Conservation (phyloP, 768 basidiomycete species). For the Symmetrospora coprosmae region DNA sequence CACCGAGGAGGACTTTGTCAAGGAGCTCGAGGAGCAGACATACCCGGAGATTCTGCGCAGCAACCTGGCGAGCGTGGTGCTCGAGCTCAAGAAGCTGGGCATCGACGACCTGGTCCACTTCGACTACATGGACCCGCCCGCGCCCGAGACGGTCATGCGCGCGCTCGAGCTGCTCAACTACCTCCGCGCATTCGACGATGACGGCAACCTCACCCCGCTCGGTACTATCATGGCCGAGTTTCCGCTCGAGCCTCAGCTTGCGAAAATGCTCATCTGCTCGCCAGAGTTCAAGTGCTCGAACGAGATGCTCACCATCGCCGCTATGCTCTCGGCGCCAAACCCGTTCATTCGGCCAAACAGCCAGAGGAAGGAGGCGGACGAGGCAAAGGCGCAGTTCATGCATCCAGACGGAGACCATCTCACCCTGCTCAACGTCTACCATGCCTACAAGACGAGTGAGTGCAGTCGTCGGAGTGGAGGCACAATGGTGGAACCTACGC, state of each 20-base stretch:
- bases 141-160: conserved; percentile 91
- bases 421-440: conserved; percentile 86
- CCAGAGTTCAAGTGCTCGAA: conserved; percentile 93
- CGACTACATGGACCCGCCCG: conserved; percentile 57
- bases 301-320: conserved; percentile 83
- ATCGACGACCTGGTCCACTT: conserved; percentile 53
- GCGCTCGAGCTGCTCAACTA: conserved; percentile 87
- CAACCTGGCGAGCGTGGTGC: conserved; percentile 81
- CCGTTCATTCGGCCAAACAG: conserved; percentile 86
- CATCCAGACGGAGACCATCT: conserved; percentile 96
- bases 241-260: conserved; percentile 92
- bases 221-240: conserved; percentile 94
- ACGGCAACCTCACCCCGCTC: conserved; percentile 69
- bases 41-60: conserved; percentile 88
- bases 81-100: conserved; percentile 87
- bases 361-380: conserved; percentile 76
- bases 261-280: conserved; percentile 85
- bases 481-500: neutral
- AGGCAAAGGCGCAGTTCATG: conserved; percentile 70
- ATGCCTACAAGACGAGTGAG: conserved; percentile 72
- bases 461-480: conserved; percentile 9
- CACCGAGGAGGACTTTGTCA: conserved; percentile 93
- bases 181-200: conserved; percentile 81
- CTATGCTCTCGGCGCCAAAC: conserved; percentile 96
- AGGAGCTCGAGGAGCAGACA: conserved; percentile 89